These are phyloP conservation scores for Podila horticola DNA, from an alignment of 192 early-diverging fungal genomes.

Conservation along the genomic window DNA sequence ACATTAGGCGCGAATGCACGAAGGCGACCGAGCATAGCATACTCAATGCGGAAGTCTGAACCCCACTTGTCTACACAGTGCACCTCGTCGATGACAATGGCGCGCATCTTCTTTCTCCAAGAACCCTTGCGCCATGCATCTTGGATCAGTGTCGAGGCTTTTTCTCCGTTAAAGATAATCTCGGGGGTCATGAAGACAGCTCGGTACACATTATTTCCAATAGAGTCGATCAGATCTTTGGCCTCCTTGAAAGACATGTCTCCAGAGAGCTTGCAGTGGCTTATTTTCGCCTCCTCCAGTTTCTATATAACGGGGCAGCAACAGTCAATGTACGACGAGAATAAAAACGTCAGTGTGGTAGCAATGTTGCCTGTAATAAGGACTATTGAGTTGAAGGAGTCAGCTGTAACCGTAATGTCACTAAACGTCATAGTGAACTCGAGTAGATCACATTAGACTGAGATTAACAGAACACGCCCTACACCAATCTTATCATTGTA, in stretches of 20 bases:
- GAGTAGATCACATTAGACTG: too few relatives aligned
- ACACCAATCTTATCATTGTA: too few relatives aligned
- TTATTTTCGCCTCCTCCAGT: constrained; percentile 13
- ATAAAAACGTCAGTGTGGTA: neutral
- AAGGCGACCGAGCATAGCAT: constrained; percentile 6
- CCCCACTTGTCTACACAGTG: constrained; percentile 19
- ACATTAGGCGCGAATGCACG: constrained; percentile 12
- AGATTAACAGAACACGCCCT: too few relatives aligned
- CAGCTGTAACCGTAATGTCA: neutral
- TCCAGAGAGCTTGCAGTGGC: constrained; percentile 4
- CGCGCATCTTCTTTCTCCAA: constrained; percentile 3
- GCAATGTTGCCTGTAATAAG: neutral
- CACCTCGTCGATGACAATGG: constrained; percentile 15
- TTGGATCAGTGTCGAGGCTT: neutral
- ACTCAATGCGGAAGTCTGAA: constrained; percentile 3
- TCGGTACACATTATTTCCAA: constrained; percentile 7
- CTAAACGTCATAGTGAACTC: too few relatives aligned
- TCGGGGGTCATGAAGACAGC: constrained; percentile 17
- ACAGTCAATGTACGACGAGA: neutral
- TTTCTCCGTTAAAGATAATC: constrained; percentile 9
- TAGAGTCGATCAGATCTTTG: neutral
- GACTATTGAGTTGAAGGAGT: neutral
- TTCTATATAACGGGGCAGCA: constrained; percentile 2
- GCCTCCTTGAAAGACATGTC: constrained; percentile 2
- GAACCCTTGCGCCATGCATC: neutral